Conservation (phyloP, 1,284 basidiomycete genomes). For the Ceratobasidium sp. region DNA sequence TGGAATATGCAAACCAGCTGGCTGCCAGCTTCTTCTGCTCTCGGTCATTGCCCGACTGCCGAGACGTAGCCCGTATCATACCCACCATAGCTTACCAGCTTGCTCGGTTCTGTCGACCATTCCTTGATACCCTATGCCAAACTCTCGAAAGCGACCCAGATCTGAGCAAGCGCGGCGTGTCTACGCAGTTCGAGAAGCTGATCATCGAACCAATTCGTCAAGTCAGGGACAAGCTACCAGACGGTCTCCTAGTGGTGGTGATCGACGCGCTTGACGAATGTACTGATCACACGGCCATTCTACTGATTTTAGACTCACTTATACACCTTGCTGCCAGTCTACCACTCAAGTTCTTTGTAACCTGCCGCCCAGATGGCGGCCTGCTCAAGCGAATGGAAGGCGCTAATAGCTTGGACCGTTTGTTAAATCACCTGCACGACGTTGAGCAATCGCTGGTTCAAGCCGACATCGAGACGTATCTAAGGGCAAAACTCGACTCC, state of each 20-base stretch:
- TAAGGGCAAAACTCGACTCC: too few relatives aligned
- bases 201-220: background rate
- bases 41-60: constrained; percentile 38
- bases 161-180: too few relatives aligned
- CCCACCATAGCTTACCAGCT: constrained; percentile 41
- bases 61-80: constrained; percentile 17
- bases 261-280: constrained; percentile 19
- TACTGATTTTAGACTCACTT: background rate
- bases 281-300: background rate
- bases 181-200: background rate
- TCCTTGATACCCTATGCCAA: background rate
- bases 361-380: background rate
- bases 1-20: constrained; percentile 40
- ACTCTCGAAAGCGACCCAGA: background rate
- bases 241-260: background rate
- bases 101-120: background rate
- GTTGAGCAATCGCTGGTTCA: background rate
- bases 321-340: background rate
- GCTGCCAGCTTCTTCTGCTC: constrained; percentile 52
- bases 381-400: background rate
- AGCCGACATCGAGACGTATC: constrained; percentile 36
- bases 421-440: constrained; percentile 25
- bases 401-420: background rate
- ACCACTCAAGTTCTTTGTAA: constrained; percentile 16
- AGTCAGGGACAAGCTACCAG: background rate